phyloP scores from a whole-genome alignment of 1,139 yeast genomes.

The Tardiomyces depauwii region DNA sequence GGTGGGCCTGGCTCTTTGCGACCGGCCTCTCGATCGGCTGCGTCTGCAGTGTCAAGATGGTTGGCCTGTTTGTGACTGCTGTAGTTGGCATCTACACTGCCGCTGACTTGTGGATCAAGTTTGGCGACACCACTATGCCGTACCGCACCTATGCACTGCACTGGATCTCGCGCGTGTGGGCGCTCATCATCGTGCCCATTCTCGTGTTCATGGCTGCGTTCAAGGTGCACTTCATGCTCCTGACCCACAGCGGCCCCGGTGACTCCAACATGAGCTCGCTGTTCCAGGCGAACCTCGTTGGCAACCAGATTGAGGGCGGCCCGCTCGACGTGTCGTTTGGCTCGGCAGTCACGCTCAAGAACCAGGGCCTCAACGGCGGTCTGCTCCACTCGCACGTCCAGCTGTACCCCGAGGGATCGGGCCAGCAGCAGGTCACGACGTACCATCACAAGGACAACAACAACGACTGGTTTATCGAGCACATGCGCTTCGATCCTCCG shows the following conservation, averaged over 20 bases:
- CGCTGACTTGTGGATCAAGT: constrained; percentile 58
- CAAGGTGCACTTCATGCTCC: constrained; percentile 65
- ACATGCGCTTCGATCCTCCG: constrained; percentile 52
- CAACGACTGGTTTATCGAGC: constrained; percentile 83
- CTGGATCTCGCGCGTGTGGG: constrained; percentile 60
- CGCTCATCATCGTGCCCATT: constrained; percentile 66
- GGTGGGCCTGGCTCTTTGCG: constrained; percentile 87
- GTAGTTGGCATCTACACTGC: constrained; percentile 80
- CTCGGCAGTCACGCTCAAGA: constrained; percentile 70
- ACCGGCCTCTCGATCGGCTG: constrained; percentile 85
- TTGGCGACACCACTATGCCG: constrained; percentile 37
- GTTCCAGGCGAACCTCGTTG: constrained; percentile 86
- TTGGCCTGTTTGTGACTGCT: constrained; percentile 77
- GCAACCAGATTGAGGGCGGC: constrained; percentile 72
- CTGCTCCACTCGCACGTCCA: constrained; percentile 92
- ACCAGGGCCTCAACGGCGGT: constrained; percentile 88
- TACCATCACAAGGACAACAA: constrained; percentile 87
- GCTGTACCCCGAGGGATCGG: constrained; percentile 87
- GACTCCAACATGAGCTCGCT: constrained; percentile 95
- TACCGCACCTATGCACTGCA: constrained; percentile 40
- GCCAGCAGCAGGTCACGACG: constrained; percentile 93
- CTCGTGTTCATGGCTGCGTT: constrained; percentile 59
- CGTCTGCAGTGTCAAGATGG: constrained; percentile 85
- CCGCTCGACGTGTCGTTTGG: constrained; percentile 82
- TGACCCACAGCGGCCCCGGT: constrained; percentile 83